phyloP scores from a whole-genome alignment of 768 basidiomycete species.

The Podaxis sp. region DNA sequence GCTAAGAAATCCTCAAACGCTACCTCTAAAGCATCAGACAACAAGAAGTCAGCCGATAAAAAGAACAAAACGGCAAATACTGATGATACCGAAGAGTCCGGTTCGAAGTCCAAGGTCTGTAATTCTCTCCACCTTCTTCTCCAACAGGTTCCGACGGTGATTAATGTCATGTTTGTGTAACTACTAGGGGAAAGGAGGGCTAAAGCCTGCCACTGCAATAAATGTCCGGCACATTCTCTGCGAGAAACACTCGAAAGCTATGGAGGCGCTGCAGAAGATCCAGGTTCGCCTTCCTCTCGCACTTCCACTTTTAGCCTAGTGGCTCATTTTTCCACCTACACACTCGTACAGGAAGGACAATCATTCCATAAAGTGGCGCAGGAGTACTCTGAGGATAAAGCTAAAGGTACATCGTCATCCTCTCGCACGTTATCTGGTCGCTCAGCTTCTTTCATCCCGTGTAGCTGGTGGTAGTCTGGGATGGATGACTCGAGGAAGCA shows the following conservation, averaged over 20 bases:
- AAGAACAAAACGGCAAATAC: slow-evolving; percentile 20
- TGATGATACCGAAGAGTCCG: slow-evolving; percentile 34
- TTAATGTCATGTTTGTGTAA: slow-evolving; percentile 3
- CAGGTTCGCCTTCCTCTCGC: slow-evolving; percentile 44
- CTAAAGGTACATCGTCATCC: slow-evolving; percentile 53
- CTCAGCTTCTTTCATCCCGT: not conserved
- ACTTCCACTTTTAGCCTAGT: not conserved
- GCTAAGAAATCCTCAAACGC: slow-evolving; percentile 19
- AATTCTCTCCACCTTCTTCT: not conserved
- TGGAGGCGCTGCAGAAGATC: slow-evolving; percentile 76
- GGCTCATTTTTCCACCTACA: not conserved
- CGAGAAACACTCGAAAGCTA: slow-evolving; percentile 81
- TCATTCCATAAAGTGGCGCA: slow-evolving; percentile 87
- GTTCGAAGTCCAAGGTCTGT: slow-evolving; percentile 36
- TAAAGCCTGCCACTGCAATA: slow-evolving; percentile 79
- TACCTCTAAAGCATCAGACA: slow-evolving; percentile 35
- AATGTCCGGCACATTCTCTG: slow-evolving; percentile 89
- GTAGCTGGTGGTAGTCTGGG: slow-evolving; percentile 83
- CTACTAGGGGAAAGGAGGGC: slow-evolving; percentile 47
- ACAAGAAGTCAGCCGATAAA: slow-evolving; percentile 37
- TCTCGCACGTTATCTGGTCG: not conserved
- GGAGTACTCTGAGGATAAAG: slow-evolving; percentile 90
- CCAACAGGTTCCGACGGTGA: not conserved
- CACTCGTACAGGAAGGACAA: slow-evolving; percentile 55
- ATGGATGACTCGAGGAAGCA: slow-evolving; percentile 84